These are phyloP conservation scores for Salvia miltiorrhiza DNA, from an alignment of 257 asterid genomes.

Conservation along the genomic window DNA sequence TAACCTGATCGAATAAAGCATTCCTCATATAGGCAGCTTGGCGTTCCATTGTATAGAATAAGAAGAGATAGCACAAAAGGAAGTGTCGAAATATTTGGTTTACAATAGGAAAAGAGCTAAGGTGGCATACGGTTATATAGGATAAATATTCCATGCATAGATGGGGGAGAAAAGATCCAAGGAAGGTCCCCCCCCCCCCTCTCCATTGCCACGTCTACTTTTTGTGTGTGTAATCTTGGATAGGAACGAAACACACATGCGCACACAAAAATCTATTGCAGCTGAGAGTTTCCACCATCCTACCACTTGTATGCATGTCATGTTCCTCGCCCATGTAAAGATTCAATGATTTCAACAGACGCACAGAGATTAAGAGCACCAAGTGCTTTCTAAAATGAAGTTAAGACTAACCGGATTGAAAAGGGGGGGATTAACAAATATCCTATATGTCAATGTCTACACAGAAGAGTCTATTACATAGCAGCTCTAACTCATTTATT, in stretches of 20 bases:
- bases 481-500: too few species aligned
- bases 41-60: slow-evolving; percentile 34
- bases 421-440: neutral
- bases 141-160: neutral
- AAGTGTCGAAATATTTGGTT: neutral
- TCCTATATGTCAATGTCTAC: too few species aligned
- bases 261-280: slow-evolving; percentile 14
- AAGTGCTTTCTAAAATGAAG: too few species aligned
- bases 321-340: neutral
- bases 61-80: neutral
- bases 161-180: slow-evolving; percentile 18
- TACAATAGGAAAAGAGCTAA: slow-evolving; percentile 18
- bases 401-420: neutral
- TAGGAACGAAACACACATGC: neutral
- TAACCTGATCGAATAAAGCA: slow-evolving; percentile 63
- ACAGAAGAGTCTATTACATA: too few species aligned
- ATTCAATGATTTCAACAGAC: slow-evolving; percentile 3
- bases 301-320: neutral
- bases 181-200: slow-evolving; percentile 15
- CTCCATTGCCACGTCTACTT: slow-evolving; percentile 14
- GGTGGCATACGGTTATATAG: slow-evolving; percentile 22
- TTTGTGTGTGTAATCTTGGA: neutral
- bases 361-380: too few species aligned
- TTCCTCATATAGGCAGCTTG: slow-evolving; percentile 54
- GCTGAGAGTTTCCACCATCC: slow-evolving; percentile 13